Base-by-base conservation (phyloP, 1,284 basidiomycete genomes). In the Sanghuangporus sanghuang region DNA sequence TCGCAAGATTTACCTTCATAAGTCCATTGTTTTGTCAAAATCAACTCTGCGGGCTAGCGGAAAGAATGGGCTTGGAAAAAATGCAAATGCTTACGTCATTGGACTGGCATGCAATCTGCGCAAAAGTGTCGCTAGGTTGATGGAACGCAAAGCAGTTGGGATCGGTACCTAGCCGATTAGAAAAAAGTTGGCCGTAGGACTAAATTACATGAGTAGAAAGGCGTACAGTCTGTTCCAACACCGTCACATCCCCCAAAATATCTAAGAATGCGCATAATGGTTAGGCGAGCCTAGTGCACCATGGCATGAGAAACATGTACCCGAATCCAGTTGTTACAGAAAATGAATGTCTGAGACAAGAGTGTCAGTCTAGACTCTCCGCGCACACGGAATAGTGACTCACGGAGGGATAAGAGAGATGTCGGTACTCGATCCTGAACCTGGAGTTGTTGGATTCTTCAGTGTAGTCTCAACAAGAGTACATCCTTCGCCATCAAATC, bases 291-390 rank as follows among this genome's bases (percentile, higher is more conserved):
- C 7, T 6, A n/a, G 27, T n/a, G 21, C 44, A 7, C 16, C 16
- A n/a, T 11, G 12, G 44, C 44, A 39, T 53, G n/a, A 23, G 36
- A 44, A 36, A 8, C 5, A 38, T 35, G 16, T 44, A 65, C 61
- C 67, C 68, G 48, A 69, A 68, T 32, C 69, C 69, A 44, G 60
- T 65, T 11, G 67, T 68, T n/a, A 70, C 68, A 3, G 67, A 68
- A 63, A 70, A 70, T 14, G 60, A 8, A 57, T 65, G 60, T 23
- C 64, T 62, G 18, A 5, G 32, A 36, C 32, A 49, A 21, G 1
- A 14, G 38, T 27, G 40, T 2, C 12, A 18, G 46, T 35, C 14
- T 16, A 36, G 11, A 21, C 8, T 44, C 9, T 8, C 1, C 27
- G 38, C 21, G 8, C 16, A 14, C 27, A 46, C 11, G 11, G 18